These are phyloP conservation scores for Hypoxylon sp. DNA, from an alignment of 2,329 filamentous ascomycete species.

Conservation along the genomic window DNA sequence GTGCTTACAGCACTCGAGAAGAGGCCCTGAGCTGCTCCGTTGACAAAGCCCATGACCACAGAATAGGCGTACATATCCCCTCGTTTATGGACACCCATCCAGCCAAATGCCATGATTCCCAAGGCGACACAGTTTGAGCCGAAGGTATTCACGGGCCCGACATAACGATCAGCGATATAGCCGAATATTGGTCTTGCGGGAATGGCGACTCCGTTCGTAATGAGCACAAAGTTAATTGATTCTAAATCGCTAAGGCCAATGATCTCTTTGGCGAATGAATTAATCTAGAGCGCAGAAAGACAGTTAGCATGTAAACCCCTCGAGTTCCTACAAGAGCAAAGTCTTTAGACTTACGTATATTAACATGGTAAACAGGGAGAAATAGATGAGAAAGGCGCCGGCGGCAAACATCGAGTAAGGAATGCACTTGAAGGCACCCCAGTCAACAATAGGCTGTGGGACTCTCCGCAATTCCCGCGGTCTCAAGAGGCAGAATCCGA, in stretches of 20 bases:
- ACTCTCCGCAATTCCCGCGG: constrained; percentile 26
- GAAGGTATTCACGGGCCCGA: constrained; percentile 68
- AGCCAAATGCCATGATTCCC: constrained; percentile 63
- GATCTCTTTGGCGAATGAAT: constrained; percentile 56
- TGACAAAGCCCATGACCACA: constrained; percentile 44
- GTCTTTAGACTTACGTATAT: constrained; percentile 37
- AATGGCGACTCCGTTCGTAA: constrained; percentile 70
- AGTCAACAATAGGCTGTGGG: constrained; percentile 28
- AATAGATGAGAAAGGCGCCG: constrained; percentile 55
- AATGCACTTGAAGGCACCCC: constrained; percentile 23
- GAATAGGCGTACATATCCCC: constrained; percentile 43
- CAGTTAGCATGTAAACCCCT: constrained; percentile 6
- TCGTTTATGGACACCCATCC: constrained; percentile 62
- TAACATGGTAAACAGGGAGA: constrained; percentile 42
- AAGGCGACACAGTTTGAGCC: constrained; percentile 59
- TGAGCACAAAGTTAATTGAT: constrained; percentile 69
- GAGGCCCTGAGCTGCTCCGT: constrained; percentile 45
- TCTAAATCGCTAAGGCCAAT: constrained; percentile 61
- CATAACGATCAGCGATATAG: constrained; percentile 65
- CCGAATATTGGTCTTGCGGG: constrained; percentile 67
- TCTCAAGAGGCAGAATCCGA: constrained; percentile 28
- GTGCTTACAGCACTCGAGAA: constrained; percentile 42
- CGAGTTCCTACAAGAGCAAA: neutral
- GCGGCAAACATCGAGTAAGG: constrained; percentile 50
- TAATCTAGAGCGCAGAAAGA: constrained; percentile 51